Evolutionary conservation across 768 basidiomycete species (phyloP).

Genomic region (Mycena rosella): DNA sequence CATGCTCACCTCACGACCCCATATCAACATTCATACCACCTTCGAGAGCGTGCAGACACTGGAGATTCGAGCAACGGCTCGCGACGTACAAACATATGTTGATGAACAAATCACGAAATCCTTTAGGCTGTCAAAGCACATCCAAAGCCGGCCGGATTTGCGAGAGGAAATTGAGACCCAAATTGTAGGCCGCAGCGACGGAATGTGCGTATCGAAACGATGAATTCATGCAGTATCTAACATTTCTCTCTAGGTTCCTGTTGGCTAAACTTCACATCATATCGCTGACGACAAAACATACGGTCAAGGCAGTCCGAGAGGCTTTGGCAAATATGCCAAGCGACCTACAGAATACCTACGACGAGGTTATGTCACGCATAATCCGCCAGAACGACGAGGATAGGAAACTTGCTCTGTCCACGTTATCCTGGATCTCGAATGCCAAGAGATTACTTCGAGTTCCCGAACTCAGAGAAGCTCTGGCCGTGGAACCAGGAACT

Average conservation of each 20-base stretch:
- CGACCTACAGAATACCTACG: no score
- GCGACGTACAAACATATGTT: no score
- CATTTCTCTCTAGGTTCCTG: conserved; percentile 8
- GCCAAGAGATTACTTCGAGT: neutral
- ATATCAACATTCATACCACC: no score
- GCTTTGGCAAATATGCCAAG: neutral
- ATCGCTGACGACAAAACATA: neutral
- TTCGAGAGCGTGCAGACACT: no score
- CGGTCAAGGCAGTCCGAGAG: neutral
- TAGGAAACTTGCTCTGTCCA: neutral
- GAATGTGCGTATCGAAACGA: conserved; percentile 1
- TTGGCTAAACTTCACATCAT: conserved; percentile 16
- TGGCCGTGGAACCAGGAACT: neutral
- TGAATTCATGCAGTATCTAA: neutral
- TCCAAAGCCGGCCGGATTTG: neutral
- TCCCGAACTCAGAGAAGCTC: neutral
- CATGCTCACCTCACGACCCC: no score
- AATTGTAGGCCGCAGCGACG: neutral
- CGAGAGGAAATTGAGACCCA: conserved; percentile 4
- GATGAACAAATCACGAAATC: conserved; percentile 14
- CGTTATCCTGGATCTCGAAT: conserved; percentile 1
- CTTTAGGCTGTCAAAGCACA: neutral
- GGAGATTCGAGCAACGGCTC: no score
- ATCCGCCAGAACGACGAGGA: conserved; percentile 3
- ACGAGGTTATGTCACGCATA: neutral